phyloP scores from a whole-genome alignment of 2,329 filamentous ascomycete genomes.

The Colletotrichum sp. region DNA sequence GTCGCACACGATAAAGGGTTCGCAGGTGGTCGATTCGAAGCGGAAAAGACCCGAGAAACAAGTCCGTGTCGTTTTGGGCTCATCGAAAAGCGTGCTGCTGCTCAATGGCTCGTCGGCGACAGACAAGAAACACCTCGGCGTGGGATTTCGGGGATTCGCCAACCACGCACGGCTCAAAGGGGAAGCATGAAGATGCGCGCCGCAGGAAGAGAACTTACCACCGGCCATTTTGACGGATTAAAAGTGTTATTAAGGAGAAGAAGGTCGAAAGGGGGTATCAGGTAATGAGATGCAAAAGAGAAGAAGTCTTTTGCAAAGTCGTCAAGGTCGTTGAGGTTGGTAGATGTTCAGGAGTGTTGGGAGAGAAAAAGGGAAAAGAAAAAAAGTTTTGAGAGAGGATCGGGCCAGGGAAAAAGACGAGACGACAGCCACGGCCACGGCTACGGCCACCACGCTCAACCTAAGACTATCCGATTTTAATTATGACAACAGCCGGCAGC shows the following conservation, averaged over 20 bases:
- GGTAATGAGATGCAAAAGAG: constrained; percentile 22
- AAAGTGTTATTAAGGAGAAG: constrained; percentile 13
- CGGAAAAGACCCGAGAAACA: background rate
- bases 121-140: background rate
- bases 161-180: constrained; percentile 3
- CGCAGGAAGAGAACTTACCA: constrained; percentile 40
- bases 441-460: constrained; percentile 13
- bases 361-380: background rate
- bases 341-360: background rate
- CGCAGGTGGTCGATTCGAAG: background rate
- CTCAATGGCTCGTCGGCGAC: constrained; percentile 13
- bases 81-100: background rate
- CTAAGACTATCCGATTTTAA: constrained; percentile 37
- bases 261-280: constrained; percentile 28
- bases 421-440: constrained; percentile 16
- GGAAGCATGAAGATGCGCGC: background rate
- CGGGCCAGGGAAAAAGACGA: constrained; percentile 28
- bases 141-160: background rate
- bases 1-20: background rate
- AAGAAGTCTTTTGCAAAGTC: constrained; percentile 22
- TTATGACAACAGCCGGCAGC: constrained; percentile 42
- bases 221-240: constrained; percentile 45
- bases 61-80: background rate
- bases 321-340: constrained; percentile 15
- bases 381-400: constrained; percentile 26